Evolutionary conservation across 176 grass and related monocot genomes (phyloP), one percentile per base, ranked within the genome.

Genomic region (Bonia amplexicaulis): DNA sequence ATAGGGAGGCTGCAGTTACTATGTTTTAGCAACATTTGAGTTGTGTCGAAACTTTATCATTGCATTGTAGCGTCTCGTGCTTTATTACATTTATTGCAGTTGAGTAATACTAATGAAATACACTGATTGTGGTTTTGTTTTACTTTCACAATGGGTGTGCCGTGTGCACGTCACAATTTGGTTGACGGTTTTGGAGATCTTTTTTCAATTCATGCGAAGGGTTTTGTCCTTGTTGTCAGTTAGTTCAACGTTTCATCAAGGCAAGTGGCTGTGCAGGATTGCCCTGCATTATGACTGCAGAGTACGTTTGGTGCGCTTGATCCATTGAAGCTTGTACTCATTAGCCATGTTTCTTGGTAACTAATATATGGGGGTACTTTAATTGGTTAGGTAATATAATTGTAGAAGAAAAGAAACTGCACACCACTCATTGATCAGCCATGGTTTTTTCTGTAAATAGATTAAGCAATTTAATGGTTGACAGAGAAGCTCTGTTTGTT

Each of bases 341-440:
- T 84, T 61, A 63, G 23, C 75, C 26, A 57, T 73, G 69, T 87
- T 90, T 80, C 89, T 87, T 90, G 61, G 19, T 47, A 87, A 53
- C 85, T 67, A 87, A 84, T 79, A 19, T 84, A 69, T 47, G 62
- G 75, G 75, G 47, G 31, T 80, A 83, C 85, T 87, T 85, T 80
- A 87, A 62, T 75, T 75, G 35, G 80, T 80, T 83, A 68, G 85
- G 84, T 87, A 61, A 42, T 80, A 69, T 69, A 75, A 79, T 48
- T 73, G 52, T 69, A 35, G 52, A 58, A 73, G 69, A 63, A 79
- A 84, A 61, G 58, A 74, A 60, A 60, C 49, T 12, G 12, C 79
- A 74, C 74, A 82, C 65, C 79, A 68, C 74, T 86, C 65, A 80
- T 78, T 60, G 62, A 79, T 41, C 49, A 59, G 20, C 63, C 9